Conservation (phyloP, 2,329 filamentous ascomycete species). For the Alternaria panax region DNA sequence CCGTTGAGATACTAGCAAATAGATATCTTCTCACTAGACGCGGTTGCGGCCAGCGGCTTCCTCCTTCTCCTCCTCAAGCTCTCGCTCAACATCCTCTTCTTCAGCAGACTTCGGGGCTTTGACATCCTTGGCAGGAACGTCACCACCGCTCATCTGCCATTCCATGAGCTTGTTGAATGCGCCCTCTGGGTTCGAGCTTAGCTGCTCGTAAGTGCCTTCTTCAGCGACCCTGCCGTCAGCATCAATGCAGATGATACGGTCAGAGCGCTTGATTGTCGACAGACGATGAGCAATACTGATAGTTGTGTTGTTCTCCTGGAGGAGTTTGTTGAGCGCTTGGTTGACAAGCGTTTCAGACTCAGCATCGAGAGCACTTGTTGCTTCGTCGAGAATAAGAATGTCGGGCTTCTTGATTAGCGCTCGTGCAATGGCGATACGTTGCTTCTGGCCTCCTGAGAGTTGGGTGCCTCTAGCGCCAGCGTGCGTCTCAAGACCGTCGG, state of each 20-base stretch:
- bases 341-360: slow-evolving; percentile 98
- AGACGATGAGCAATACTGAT: slow-evolving; percentile 97
- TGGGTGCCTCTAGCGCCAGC: slow-evolving; percentile 93
- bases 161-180: slow-evolving; percentile 97
- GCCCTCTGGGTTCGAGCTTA: slow-evolving; percentile 76
- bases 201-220: slow-evolving; percentile 80
- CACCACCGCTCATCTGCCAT: slow-evolving; percentile 94
- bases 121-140: slow-evolving; percentile 50
- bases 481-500: slow-evolving; percentile 91
- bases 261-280: slow-evolving; percentile 94
- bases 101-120: slow-evolving; percentile 52
- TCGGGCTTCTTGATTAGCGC: slow-evolving; percentile 95
- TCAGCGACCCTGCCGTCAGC: slow-evolving; percentile 89
- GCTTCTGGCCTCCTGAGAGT: slow-evolving; percentile 94
- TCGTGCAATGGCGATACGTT: slow-evolving; percentile 94
- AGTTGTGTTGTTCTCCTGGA: slow-evolving; percentile 89
- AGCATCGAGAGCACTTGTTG: slow-evolving; percentile 93
- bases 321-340: slow-evolving; percentile 79
- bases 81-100: slow-evolving; percentile 59
- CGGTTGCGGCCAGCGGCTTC: slow-evolving; percentile 40
- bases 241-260: slow-evolving; percentile 91
- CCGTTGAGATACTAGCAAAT: not conserved
- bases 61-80: slow-evolving; percentile 49
- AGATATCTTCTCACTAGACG: slow-evolving; percentile 13
- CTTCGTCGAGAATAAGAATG: slow-evolving; percentile 93